Conservation (phyloP, 352 stramenopile genomes). For the Phytopythium boreale region DNA sequence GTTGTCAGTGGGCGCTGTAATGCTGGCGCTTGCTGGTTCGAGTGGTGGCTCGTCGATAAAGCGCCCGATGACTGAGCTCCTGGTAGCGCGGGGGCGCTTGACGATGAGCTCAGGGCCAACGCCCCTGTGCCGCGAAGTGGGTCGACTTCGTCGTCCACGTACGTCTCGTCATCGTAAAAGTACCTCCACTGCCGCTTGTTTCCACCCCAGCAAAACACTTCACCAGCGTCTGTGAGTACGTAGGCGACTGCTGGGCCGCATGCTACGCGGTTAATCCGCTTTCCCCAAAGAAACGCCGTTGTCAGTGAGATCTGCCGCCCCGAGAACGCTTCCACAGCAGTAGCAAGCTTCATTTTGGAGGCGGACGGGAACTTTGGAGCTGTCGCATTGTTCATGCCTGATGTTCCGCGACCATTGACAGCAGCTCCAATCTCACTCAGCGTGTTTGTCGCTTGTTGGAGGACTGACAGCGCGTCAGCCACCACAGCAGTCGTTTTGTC, state of each 20-base stretch:
- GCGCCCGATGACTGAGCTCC: neutral
- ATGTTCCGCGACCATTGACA: neutral
- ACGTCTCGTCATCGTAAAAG: conserved; percentile 55
- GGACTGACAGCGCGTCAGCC: neutral
- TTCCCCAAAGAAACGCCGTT: conserved; percentile 73
- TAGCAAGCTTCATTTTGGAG: conserved; percentile 33
- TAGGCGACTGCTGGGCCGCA: conserved; percentile 51
- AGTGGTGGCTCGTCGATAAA: neutral
- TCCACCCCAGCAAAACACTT: conserved; percentile 79
- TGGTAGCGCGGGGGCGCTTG: neutral
- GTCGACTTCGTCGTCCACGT: conserved; percentile 6
- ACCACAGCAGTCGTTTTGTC: conserved; percentile 2
- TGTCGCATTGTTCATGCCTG: neutral
- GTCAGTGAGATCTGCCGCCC: conserved; percentile 53
- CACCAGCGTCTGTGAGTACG: conserved; percentile 61
- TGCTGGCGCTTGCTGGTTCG: neutral
- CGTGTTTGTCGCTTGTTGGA: neutral
- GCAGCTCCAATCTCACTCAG: neutral
- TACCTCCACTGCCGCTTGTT: conserved; percentile 68
- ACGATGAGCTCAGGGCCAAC: neutral
- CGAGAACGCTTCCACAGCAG: conserved; percentile 45
- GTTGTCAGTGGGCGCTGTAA: conserved; percentile 32
- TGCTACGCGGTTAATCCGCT: conserved; percentile 50
- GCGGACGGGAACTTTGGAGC: conserved; percentile 15
- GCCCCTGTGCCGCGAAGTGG: neutral